Evolutionary conservation across 495 filamentous ascomycete genomes (phyloP).

Genomic region (Aspergillus nanangensis): DNA sequence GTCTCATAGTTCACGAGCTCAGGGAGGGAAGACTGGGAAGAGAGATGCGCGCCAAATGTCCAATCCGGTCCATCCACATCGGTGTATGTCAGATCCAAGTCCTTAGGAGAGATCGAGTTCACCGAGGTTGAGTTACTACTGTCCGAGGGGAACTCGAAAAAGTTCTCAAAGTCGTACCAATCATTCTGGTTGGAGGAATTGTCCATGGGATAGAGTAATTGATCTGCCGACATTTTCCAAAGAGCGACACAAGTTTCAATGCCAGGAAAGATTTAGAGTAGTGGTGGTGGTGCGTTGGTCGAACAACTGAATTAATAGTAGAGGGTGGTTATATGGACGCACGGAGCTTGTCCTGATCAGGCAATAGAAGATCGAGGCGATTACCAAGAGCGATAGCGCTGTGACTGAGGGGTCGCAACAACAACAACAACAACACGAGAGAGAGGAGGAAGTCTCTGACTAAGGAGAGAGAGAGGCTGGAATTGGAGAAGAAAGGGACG

Average conservation of each 20-base stretch:
- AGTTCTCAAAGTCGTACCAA: conserved; percentile 36
- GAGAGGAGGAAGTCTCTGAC: too few relatives aligned
- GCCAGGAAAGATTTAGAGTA: background rate
- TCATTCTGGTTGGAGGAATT: conserved; percentile 24
- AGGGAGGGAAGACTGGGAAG: conserved; percentile 20
- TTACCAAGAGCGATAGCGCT: background rate
- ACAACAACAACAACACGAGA: background rate
- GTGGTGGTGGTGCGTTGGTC: too few relatives aligned
- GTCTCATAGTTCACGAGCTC: conserved; percentile 25
- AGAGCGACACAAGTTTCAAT: background rate
- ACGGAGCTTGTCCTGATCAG: conserved; percentile 4
- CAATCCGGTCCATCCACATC: conserved; percentile 19
- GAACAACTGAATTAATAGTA: background rate
- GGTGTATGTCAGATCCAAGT: conserved; percentile 24
- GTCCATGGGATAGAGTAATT: conserved; percentile 18
- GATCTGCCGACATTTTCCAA: conserved; percentile 15
- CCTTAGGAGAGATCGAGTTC: conserved; percentile 30
- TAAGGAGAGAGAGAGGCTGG: background rate
- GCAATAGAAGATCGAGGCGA: background rate
- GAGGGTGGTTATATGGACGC: background rate
- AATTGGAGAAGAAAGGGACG: background rate
- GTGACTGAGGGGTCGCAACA: background rate
- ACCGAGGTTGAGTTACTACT: conserved; percentile 29
- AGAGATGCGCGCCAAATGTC: conserved; percentile 17
- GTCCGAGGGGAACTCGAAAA: conserved; percentile 31